Evolutionary conservation across 2,329 filamentous ascomycete species (phyloP), one percentile per base, ranked within the genome.

Genomic region (Lojkania enalia): DNA sequence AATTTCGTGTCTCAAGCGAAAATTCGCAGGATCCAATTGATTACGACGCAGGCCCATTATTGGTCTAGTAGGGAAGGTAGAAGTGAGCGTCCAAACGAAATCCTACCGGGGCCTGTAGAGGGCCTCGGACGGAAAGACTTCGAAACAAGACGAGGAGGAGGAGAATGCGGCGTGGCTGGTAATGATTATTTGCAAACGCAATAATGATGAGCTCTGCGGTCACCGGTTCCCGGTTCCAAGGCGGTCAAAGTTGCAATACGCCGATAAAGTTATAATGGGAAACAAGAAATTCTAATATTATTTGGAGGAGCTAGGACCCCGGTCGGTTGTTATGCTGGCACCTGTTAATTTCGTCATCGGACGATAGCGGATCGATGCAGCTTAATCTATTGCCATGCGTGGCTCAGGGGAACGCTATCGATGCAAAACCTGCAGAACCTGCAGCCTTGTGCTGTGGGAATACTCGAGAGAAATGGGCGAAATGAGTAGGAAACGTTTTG

Each of bases 281-380:
- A 58, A 56, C 59, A 51, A 48, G 53, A 51, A 54, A 39, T 35
- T 49, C 54, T 57, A 51, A 48, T 55, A 61, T 58, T 56, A 56
- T 43, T 37, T 29, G 35, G 31, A 13, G 40, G 13, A 41, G 42
- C 48, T 11, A 33, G 30, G 30, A 9, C 30, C 30, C 30, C 14
- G 7, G 30, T 9, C 7, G 11, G 7, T 33, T 15, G 30, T 33
- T 33, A 33, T 33, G 30, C 30, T 33, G 30, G 30, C 30, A 9
- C 9, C 15, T 30, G 29, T 29, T n/a, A 35, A 40, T 39, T 40
- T 45, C 48, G 48, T 53, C 48, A 51, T 48, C n/a, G 25, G 9
- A 32, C 36, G 44, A 42, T 44, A 43, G 19, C 48, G 9, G 49
- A 48, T 43, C 41, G 36, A 43, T 21, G 50, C 48, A 43, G 20